Evolutionary conservation across 2,329 filamentous ascomycete genomes (phyloP).

Genomic region (Ophiocordyceps camponoti-floridani): DNA sequence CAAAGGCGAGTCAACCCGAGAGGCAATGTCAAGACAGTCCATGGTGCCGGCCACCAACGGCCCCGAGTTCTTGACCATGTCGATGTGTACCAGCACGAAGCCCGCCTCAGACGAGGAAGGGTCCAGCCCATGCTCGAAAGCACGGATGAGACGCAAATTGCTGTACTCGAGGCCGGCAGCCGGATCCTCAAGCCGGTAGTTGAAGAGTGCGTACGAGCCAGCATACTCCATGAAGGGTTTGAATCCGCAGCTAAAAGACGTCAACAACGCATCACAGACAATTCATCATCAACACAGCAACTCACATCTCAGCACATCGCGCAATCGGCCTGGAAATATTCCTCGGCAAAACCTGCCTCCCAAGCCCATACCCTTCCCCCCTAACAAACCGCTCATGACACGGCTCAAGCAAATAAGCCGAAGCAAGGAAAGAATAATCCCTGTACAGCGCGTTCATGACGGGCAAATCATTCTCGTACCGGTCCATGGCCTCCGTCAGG

Average conservation of each 20-base stretch:
- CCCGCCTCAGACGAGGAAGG: constrained; percentile 79
- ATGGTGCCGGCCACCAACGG: constrained; percentile 58
- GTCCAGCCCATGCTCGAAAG: constrained; percentile 80
- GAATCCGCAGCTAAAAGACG: constrained; percentile 41
- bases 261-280: background rate
- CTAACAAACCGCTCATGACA: constrained; percentile 61
- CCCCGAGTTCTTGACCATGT: constrained; percentile 82
- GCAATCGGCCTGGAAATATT: constrained; percentile 68
- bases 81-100: constrained; percentile 88
- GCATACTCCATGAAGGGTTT: constrained; percentile 86
- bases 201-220: constrained; percentile 50
- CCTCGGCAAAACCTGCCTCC: constrained; percentile 52
- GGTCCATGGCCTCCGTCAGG: constrained; percentile 54
- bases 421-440: constrained; percentile 83
- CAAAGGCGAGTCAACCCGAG: constrained; percentile 10
- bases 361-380: constrained; percentile 63
- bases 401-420: constrained; percentile 78
- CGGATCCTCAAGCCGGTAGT: constrained; percentile 44
- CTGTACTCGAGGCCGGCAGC: constrained; percentile 37
- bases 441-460: constrained; percentile 75
- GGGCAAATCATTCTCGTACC: constrained; percentile 54
- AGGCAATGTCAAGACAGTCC: constrained; percentile 40
- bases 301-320: constrained; percentile 71
- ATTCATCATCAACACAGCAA: constrained; percentile 7
- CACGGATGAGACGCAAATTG: constrained; percentile 70